These are phyloP conservation scores for Vigna reflexopilosa DNA, from an alignment of 306 rosid species.

Conservation along the genomic window DNA sequence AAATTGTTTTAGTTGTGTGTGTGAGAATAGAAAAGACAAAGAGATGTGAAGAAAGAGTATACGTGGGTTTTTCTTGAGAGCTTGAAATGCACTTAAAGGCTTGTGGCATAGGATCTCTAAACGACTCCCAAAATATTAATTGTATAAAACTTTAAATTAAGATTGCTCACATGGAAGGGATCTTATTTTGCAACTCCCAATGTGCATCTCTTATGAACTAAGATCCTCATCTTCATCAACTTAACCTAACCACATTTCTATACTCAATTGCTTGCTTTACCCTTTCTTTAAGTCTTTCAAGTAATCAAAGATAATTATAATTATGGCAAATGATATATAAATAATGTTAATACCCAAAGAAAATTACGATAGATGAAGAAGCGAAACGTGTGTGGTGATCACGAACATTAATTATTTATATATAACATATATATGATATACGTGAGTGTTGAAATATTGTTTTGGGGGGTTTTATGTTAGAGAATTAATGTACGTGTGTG, in stretches of 20 bases:
- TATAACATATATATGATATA: neutral
- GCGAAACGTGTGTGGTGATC: neutral
- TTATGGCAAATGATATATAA: no score
- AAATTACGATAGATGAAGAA: conserved; percentile 12
- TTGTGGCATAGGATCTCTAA: conserved; percentile 58
- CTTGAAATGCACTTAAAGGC: conserved; percentile 61
- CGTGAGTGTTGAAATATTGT: neutral
- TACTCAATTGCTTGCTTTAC: conserved; percentile 39
- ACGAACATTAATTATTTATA: neutral
- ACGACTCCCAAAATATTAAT: conserved; percentile 49
- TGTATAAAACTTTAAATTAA: conserved; percentile 10
- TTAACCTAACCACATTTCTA: conserved; percentile 36
- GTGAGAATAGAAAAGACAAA: conserved; percentile 40
- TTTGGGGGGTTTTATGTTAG: neutral
- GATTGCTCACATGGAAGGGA: conserved; percentile 52
- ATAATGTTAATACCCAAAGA: no score
- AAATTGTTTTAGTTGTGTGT: conserved; percentile 26
- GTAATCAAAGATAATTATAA: no score
- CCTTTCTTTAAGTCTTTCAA: conserved; percentile 14
- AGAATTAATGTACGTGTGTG: conserved; percentile 43
- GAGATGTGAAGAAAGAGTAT: conserved; percentile 28
- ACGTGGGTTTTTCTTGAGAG: conserved; percentile 48
- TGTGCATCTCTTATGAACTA: conserved; percentile 39
- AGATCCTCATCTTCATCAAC: conserved; percentile 27
- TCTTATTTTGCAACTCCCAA: conserved; percentile 52